Conservation (phyloP, 495 filamentous ascomycete genomes). For the Entonaema liquescens region DNA sequence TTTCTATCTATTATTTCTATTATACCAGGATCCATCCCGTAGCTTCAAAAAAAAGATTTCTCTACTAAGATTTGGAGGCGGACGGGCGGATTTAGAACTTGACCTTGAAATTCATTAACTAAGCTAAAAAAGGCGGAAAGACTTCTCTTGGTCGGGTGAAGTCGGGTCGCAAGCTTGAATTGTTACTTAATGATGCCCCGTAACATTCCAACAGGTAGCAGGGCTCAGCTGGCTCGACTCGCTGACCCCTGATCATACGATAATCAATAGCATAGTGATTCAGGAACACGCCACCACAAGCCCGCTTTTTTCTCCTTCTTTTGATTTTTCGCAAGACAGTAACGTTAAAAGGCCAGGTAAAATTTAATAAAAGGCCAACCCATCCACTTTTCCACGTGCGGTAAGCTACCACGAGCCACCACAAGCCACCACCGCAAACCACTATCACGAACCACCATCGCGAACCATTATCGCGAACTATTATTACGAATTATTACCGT, state of each 20-base stretch:
- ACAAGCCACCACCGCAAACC: too few species aligned
- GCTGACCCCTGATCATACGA: conserved; percentile 32
- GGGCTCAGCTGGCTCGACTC: conserved; percentile 9
- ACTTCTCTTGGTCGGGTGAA: conserved; percentile 28
- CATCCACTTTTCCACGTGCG: too few species aligned
- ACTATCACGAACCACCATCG: too few species aligned
- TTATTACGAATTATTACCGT: too few species aligned
- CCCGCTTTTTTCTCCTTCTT: conserved; percentile 24
- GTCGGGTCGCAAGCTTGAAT: conserved; percentile 21
- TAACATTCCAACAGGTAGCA: conserved; percentile 26
- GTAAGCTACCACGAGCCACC: too few species aligned
- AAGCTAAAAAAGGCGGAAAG: conserved; percentile 6
- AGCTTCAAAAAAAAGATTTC: neutral
- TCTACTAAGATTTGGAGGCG: neutral
- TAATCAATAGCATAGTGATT: conserved; percentile 33
- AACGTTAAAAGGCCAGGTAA: too few species aligned
- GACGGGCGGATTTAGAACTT: neutral
- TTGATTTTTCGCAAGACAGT: conserved; percentile 16
- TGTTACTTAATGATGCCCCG: conserved; percentile 10
- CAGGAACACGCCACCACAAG: conserved; percentile 34
- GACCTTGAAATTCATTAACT: neutral
- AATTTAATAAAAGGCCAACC: too few species aligned
- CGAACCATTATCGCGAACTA: too few species aligned
- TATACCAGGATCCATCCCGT: neutral
- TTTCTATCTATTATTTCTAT: neutral